Conservation (phyloP, 2,329 filamentous ascomycete genomes). For the Annulohypoxylon truncatum region DNA sequence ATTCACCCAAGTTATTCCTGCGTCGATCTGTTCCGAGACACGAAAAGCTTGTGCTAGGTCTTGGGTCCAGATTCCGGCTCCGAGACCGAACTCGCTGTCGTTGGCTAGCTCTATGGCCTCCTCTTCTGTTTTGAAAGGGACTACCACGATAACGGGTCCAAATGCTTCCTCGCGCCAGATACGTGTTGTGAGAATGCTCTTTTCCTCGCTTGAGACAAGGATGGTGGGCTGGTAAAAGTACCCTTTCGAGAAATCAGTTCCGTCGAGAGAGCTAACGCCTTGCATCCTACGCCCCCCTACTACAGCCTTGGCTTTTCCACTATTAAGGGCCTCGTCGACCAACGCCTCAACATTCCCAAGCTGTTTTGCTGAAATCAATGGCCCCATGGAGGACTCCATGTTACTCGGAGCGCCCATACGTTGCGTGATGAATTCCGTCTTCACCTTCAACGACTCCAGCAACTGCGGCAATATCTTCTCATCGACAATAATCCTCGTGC, state of each 20-base stretch:
- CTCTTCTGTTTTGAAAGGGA: conserved; percentile 78
- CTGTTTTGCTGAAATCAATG: conserved; percentile 70
- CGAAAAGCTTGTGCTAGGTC: conserved; percentile 79
- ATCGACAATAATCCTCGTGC: conserved; percentile 80
- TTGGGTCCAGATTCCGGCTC: conserved; percentile 80
- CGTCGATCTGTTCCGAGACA: conserved; percentile 75
- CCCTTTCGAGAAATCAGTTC: conserved; percentile 63
- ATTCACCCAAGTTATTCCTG: conserved; percentile 69
- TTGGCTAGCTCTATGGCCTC: conserved; percentile 79
- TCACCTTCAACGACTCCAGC: conserved; percentile 70
- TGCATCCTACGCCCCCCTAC: conserved; percentile 62
- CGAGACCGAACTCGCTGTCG: conserved; percentile 79
- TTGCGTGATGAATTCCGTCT: conserved; percentile 65
- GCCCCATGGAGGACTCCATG: conserved; percentile 70
- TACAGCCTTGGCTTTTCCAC: conserved; percentile 53
- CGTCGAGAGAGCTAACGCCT: conserved; percentile 62
- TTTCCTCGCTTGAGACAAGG: conserved; percentile 64
- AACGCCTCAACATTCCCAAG: conserved; percentile 76
- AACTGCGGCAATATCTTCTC: conserved; percentile 74
- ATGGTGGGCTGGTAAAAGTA: conserved; percentile 88
- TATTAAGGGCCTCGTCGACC: conserved; percentile 70
- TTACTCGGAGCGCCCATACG: conserved; percentile 70
- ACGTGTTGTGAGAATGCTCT: conserved; percentile 74
- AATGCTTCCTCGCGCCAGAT: conserved; percentile 87
- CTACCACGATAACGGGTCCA: conserved; percentile 80